phyloP scores from a whole-genome alignment of 495 filamentous ascomycete genomes.

The Pseudevernia furfuracea region DNA sequence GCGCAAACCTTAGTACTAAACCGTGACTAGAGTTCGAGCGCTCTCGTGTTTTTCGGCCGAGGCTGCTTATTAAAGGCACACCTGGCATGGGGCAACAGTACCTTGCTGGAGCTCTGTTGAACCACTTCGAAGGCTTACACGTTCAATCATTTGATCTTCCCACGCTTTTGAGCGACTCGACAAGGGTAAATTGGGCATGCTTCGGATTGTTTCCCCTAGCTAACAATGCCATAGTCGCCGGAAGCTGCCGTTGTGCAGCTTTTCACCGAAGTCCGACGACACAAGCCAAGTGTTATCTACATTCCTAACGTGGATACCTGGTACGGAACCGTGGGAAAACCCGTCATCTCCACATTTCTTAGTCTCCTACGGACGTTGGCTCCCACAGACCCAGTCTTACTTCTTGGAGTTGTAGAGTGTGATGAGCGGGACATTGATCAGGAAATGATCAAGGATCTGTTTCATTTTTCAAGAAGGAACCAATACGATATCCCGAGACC shows the following conservation, averaged over 20 bases:
- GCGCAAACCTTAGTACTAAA: conserved; percentile 5
- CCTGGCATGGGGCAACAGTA: conserved; percentile 94
- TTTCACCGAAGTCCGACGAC: conserved; percentile 83
- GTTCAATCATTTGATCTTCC: conserved; percentile 92
- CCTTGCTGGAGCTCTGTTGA: conserved; percentile 73
- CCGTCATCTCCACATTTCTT: conserved; percentile 69
- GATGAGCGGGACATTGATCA: conserved; percentile 46
- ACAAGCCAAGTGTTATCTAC: conserved; percentile 94
- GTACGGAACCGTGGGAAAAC: conserved; percentile 61
- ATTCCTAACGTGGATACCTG: conserved; percentile 84
- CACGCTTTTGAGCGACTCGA: conserved; percentile 64
- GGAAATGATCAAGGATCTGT: conserved; percentile 65
- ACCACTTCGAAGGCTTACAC: conserved; percentile 87
- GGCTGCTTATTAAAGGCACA: conserved; percentile 68
- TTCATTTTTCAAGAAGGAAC: conserved; percentile 76
- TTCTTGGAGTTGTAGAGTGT: conserved; percentile 73
- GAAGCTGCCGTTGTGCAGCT: conserved; percentile 84
- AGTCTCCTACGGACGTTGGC: conserved; percentile 69
- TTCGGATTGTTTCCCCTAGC: neutral
- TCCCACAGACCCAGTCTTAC: conserved; percentile 78
- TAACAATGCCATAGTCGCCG: conserved; percentile 43
- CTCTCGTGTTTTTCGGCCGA: conserved; percentile 79
- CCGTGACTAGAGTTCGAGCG: conserved; percentile 65
- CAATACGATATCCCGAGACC: conserved; percentile 61
- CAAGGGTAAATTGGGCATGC: conserved; percentile 38